These are phyloP conservation scores for Durio zibethinus DNA, from an alignment of 345 rosid species.

Conservation along the genomic window DNA sequence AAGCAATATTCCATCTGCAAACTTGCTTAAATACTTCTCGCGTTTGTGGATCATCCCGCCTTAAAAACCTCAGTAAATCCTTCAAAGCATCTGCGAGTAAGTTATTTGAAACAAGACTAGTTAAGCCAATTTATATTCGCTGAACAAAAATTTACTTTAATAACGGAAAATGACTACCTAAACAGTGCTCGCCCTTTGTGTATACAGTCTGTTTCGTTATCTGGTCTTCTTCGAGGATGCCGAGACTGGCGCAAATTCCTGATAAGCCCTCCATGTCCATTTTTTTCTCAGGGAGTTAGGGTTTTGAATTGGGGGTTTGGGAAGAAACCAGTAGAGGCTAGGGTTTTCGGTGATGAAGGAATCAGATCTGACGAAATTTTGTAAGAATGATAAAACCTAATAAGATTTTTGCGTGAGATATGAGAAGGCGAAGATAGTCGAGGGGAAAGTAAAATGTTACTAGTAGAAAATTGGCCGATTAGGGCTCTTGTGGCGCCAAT, in stretches of 20 bases:
- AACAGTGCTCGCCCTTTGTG: constrained; percentile 53
- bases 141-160: not conserved
- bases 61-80: constrained; percentile 73
- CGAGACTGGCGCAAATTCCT: constrained; percentile 64
- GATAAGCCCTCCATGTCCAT: constrained; percentile 69
- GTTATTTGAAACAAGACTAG: not conserved
- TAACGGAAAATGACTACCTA: constrained; percentile 33
- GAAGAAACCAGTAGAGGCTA: not conserved
- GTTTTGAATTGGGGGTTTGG: not conserved
- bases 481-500: constrained; percentile 31
- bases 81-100: constrained; percentile 55
- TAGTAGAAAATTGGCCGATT: not conserved
- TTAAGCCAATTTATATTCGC: not conserved
- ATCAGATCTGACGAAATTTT: not conserved
- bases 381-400: not conserved
- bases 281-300: not conserved
- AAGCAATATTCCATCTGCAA: constrained; percentile 75
- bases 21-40: constrained; percentile 87
- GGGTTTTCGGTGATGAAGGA: not conserved
- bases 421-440: not conserved
- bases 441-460: not conserved
- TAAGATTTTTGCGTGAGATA: not conserved
- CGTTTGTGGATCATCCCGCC: constrained; percentile 81
- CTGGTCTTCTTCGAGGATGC: constrained; percentile 47
- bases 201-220: constrained; percentile 24